These are phyloP conservation scores for Pichia paraexigua DNA, from an alignment of 805 yeast genomes.

Conservation along the genomic window DNA sequence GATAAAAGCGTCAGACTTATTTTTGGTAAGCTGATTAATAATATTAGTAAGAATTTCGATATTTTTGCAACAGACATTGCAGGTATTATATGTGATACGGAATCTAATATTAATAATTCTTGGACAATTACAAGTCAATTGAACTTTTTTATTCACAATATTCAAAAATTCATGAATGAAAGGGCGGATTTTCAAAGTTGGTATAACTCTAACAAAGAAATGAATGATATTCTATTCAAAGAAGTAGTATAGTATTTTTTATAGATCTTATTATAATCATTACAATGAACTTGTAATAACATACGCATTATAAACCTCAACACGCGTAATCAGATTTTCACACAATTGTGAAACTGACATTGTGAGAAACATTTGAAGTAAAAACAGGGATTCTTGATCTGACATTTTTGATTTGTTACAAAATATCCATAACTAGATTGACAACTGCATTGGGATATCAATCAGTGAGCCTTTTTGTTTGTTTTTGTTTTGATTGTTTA, in stretches of 20 bases:
- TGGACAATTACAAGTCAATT: constrained; percentile 28
- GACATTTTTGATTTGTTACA: neutral
- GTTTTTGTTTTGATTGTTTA: neutral
- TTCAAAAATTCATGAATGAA: constrained; percentile 28
- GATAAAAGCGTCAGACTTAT: constrained; percentile 24
- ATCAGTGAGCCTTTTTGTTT: neutral
- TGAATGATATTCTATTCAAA: constrained; percentile 9
- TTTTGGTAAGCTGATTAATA: constrained; percentile 26
- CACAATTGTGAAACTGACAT: neutral
- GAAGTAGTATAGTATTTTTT: neutral
- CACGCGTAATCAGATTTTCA: neutral
- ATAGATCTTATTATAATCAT: neutral
- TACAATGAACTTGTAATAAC: no score
- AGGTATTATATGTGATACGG: constrained; percentile 5
- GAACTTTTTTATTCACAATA: constrained; percentile 25
- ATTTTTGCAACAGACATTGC: constrained; percentile 17
- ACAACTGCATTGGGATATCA: neutral
- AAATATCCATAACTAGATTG: neutral
- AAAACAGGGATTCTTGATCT: neutral
- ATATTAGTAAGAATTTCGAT: constrained; percentile 25
- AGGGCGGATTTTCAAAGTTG: constrained; percentile 22
- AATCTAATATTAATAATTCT: neutral
- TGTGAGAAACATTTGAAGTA: neutral
- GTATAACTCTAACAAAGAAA: constrained; percentile 15
- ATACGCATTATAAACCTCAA: neutral